A percentile compares a stretch with the other conserved stretches of the same genome.
phyloP scores from a whole-genome alignment of 768 basidiomycete species.

The Calocera viscosa region DNA sequence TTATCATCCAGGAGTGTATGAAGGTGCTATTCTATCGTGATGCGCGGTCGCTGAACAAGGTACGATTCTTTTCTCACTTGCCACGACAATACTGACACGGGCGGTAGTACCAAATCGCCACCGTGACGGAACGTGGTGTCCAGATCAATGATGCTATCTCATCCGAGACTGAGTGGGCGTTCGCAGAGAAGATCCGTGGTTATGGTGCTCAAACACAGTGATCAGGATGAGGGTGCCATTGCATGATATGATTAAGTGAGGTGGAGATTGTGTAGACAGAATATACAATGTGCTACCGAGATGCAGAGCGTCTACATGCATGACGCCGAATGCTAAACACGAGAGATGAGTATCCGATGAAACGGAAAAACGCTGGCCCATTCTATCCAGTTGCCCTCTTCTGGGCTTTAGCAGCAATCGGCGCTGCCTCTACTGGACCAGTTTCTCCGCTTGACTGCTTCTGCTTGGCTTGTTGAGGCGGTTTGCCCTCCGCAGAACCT shows the following conservation, averaged over 20 bases:
- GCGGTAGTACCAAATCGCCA: slow-evolving; percentile 88
- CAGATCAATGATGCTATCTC: slow-evolving; percentile 65
- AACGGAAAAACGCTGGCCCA: no score
- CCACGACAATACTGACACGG: slow-evolving; percentile 3
- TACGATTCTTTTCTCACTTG: slow-evolving; percentile 26
- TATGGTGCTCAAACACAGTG: slow-evolving; percentile 88
- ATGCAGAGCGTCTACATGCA: neutral
- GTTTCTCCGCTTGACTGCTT: no score
- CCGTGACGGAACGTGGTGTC: slow-evolving; percentile 63
- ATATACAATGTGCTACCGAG: slow-evolving; percentile 6
- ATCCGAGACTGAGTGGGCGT: slow-evolving; percentile 73
- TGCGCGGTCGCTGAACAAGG: slow-evolving; percentile 91
- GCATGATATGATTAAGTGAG: neutral
- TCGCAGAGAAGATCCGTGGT: slow-evolving; percentile 83
- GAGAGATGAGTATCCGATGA: no score
- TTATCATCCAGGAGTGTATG: slow-evolving; percentile 76
- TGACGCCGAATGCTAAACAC: no score
- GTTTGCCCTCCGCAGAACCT: no score
- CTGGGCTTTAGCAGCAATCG: no score
- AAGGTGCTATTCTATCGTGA: slow-evolving; percentile 93
- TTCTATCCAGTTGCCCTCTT: no score
- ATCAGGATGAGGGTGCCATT: slow-evolving; percentile 13
- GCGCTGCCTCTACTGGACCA: no score
- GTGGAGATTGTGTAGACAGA: neutral
- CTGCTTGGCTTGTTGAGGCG: no score